phyloP scores from a whole-genome alignment of 805 yeast species.

The Torulaspora delbrueckii region DNA sequence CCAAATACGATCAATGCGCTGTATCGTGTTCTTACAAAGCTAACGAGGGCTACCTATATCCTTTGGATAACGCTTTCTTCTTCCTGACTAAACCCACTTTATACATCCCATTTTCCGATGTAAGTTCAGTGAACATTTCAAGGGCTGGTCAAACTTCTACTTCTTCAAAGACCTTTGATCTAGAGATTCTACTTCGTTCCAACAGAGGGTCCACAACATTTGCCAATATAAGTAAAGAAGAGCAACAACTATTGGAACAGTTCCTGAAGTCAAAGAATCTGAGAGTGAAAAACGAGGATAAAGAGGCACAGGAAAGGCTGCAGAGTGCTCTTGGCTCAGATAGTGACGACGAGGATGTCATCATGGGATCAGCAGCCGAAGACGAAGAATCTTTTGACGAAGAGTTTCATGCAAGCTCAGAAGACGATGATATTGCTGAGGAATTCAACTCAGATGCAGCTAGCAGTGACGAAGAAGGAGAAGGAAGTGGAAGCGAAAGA shows the following conservation, averaged over 20 bases:
- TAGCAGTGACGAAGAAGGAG: conserved; percentile 30
- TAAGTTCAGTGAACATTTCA: conserved; percentile 71
- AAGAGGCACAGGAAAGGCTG: conserved; percentile 75
- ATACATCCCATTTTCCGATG: conserved; percentile 81
- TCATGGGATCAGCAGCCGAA: conserved; percentile 68
- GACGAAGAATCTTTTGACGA: conserved; percentile 81
- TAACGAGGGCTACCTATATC: conserved; percentile 87
- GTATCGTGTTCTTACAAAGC: conserved; percentile 91
- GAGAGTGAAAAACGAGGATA: conserved; percentile 81
- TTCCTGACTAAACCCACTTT: conserved; percentile 93
- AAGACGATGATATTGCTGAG: conserved; percentile 69
- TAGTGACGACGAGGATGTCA: conserved; percentile 44
- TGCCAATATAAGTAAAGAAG: conserved; percentile 86
- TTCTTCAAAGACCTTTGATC: conserved; percentile 83
- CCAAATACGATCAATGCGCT: conserved; percentile 76
- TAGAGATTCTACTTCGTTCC: conserved; percentile 68
- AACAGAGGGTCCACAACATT: conserved; percentile 71
- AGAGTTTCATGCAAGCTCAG: conserved; percentile 58
- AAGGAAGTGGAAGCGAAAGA: conserved; percentile 33
- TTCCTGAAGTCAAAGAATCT: conserved; percentile 75
- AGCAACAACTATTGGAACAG: conserved; percentile 71
- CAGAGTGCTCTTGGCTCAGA: conserved; percentile 69
- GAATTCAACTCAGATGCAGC: conserved; percentile 69
- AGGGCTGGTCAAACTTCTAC: conserved; percentile 79
- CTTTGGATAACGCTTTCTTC: conserved; percentile 85